Evolutionary conservation across 331 rosid species (phyloP).

Genomic region (Stylosanthes scabra): DNA sequence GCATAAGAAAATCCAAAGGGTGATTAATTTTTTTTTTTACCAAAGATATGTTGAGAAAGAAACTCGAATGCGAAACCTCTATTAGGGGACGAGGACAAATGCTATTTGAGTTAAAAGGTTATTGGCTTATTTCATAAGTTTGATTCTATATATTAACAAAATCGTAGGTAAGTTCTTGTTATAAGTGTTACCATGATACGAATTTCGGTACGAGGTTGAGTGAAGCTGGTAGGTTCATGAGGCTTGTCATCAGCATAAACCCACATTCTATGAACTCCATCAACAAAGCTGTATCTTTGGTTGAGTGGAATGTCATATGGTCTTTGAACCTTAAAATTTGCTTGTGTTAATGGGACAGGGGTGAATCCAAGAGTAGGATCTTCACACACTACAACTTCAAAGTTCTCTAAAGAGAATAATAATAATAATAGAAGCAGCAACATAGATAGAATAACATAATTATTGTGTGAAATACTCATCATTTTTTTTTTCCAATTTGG

Average conservation of each 20-base stretch:
- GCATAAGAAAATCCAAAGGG: conserved; percentile 28
- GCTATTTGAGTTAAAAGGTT: no score
- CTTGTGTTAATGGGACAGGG: conserved; percentile 40
- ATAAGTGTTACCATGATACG: conserved; percentile 2
- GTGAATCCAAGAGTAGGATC: conserved; percentile 59
- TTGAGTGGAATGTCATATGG: conserved; percentile 49
- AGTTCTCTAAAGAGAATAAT: neutral
- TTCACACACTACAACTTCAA: neutral
- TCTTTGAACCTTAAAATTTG: conserved; percentile 46
- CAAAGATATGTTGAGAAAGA: no score
- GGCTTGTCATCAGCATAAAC: conserved; percentile 63
- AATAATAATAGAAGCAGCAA: neutral
- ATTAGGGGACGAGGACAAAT: no score
- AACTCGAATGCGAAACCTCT: no score
- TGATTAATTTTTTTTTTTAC: no score
- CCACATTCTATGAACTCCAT: conserved; percentile 56
- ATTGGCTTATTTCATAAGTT: no score
- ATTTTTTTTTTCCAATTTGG: neutral
- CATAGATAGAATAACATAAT: conserved; percentile 1
- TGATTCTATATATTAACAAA: no score
- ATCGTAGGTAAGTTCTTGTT: no score
- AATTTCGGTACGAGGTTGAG: conserved; percentile 60
- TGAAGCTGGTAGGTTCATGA: conserved; percentile 34
- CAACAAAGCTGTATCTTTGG: conserved; percentile 39
- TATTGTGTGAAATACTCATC: neutral